Evolutionary conservation across 306 rosid genomes (phyloP), one percentile per base, ranked within the genome.

Genomic region (Ammopiptanthus mongolicus): DNA sequence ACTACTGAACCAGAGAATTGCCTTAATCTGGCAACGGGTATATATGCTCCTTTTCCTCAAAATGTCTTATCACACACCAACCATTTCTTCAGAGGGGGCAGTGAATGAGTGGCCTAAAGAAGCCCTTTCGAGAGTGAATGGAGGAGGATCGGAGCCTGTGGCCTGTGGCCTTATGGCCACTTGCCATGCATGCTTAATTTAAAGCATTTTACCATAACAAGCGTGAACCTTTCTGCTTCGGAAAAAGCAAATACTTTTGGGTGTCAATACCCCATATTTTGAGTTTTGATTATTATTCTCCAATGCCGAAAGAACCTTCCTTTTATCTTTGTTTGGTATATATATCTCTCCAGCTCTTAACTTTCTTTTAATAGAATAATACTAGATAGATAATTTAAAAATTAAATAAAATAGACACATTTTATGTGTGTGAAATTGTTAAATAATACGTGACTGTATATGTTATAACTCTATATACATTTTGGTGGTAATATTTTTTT

Each of bases 11-110:
- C 28, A 74, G 22, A 81, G 57, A 76, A 56, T 28, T 33, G 69
- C 3, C 86, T 78, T 76, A 77, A 86, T 75, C 56, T 84, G 85
- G 88, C 77, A 83, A 82, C 66, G 71, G 59, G 84, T 78, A 87
- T 77, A 67, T 73, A 81, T 80, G 78, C 84, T 29, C 39, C 57
- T 36, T 77, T 61, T 56, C 74, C 75, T 72, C 21, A 37, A 84
- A 67, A 69, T 78, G 87, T 84, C 93, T 69, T 60, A 28, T 87
- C 89, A 51, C 17, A 53, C 67, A 59, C 65, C 83, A 55, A 66
- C 72, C 12, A 52, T 69, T 52, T 75, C 29, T 17, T 55, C 23
- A 31, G 25, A 72, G 61, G 78, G 50, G n/a, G 18, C 72, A 37
- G 41, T 28, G 61, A 29, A 31, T 31, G 70, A 77, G 63, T 71